Evolutionary conservation across 169 alveolate species (phyloP), one percentile per base, ranked within the genome.

Genomic region (Eimeria necatrix): DNA sequence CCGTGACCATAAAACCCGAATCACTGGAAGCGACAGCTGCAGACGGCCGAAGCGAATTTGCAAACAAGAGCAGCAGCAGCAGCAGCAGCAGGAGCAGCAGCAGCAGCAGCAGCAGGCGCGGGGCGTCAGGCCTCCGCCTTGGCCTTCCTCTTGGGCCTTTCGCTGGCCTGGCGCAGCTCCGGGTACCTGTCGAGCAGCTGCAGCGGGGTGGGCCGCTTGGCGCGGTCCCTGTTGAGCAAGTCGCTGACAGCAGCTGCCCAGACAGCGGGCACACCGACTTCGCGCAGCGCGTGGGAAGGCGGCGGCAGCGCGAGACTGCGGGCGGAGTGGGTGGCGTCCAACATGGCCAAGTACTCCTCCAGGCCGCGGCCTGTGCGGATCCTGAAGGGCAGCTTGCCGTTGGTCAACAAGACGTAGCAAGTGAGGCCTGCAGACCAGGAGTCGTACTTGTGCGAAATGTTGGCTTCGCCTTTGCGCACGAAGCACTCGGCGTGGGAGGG

Each of bases 181-280:
- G 70, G 70, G n/a, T 59, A 59, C 70, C 16, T 59, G 24, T 59
- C 6, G 70, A 59, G 24, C 24, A 59, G 16, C 9, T 59, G 24
- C n/a, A 16, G 70, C 70, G n/a, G 70, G n/a, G 24, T 59, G n/a
- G 70, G 70, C 70, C 70, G 70, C 70, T 59, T 59, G n/a, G 7
- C 6, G 16, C 70, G 70, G 16, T 59, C 18, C 24, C 24, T 16
- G 70, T 59, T 59, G 70, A 59, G 70, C 70, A 59, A 59, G 18
- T 9, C 70, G 16, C 70, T n/a, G 24, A 59, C 70, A 59, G n/a
- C 70, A 9, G 24, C 6, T 59, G 70, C 16, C 70, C 16, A 16
- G 24, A 59, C 16, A 16, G 70, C 6, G 70, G 70, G n/a, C 16
- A n/a, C 70, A 16, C 70, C 70, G n/a, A 16, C n/a, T 16, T 16